A percentile compares a stretch with the other conserved stretches of the same genome.
These are phyloP conservation scores for Nemania sp. DNA, from an alignment of 2,329 filamentous ascomycete genomes.

Conservation along the genomic window DNA sequence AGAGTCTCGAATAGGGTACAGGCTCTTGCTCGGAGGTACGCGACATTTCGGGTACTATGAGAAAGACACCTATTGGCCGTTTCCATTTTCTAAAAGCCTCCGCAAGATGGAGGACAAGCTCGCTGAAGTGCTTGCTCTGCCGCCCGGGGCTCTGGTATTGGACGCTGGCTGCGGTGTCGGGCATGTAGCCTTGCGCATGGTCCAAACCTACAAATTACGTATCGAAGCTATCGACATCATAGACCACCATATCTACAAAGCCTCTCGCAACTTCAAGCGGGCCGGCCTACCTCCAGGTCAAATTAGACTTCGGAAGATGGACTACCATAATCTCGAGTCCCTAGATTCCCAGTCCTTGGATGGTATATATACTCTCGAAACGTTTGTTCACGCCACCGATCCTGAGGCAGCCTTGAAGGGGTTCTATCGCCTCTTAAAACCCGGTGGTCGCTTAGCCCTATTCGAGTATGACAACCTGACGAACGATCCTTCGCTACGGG, in stretches of 20 bases:
- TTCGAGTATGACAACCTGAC: slow-evolving; percentile 61
- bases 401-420: slow-evolving; percentile 57
- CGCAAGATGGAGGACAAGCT: slow-evolving; percentile 64
- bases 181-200: slow-evolving; percentile 64
- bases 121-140: slow-evolving; percentile 53
- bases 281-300: slow-evolving; percentile 51
- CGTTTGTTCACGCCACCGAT: slow-evolving; percentile 65
- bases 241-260: slow-evolving; percentile 60
- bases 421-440: slow-evolving; percentile 61
- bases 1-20: slow-evolving; percentile 59
- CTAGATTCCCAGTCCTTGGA: slow-evolving; percentile 58
- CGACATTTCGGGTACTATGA: slow-evolving; percentile 64
- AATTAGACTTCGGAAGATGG: slow-evolving; percentile 57
- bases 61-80: slow-evolving; percentile 59
- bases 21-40: slow-evolving; percentile 59
- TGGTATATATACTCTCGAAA: slow-evolving; percentile 68
- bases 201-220: slow-evolving; percentile 53
- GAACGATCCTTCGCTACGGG: slow-evolving; percentile 48
- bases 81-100: slow-evolving; percentile 58
- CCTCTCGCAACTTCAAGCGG: slow-evolving; percentile 55
- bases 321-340: slow-evolving; percentile 63
- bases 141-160: slow-evolving; percentile 57
- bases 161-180: slow-evolving; percentile 65
- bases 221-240: slow-evolving; percentile 63
- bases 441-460: slow-evolving; percentile 60